Evolutionary conservation across 257 asterid genomes (phyloP), one percentile per base, ranked within the genome.

Genomic region (Cordia subcordata): DNA sequence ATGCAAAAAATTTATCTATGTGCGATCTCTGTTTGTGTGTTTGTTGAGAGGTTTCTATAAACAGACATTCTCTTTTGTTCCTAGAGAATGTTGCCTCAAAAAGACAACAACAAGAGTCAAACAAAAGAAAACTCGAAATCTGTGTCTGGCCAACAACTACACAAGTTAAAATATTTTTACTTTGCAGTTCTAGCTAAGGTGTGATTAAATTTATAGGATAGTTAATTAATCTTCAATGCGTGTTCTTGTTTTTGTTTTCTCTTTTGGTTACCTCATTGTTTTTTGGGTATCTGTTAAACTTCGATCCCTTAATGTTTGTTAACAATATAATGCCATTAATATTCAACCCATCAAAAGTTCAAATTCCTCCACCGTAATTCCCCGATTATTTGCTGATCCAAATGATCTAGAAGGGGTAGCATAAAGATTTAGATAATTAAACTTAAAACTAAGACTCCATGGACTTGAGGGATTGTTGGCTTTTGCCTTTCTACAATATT

Each of bases 21-120:
- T 3, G 4, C 15, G 10, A 11, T 42, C 49, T 27, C 39, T 67
- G 32, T 60, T 21, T 52, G 67, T 52, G 71, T 21, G 53, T 23
- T 49, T 35, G 32, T 15, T 17, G 57, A 16, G 58, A 38, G 17
- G 65, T 75, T 55, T 64, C 69, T 53, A 69, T 72, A 71, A 80
- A 74, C 84, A 68, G 81, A 84, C 95, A 84, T 84, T 84, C 87
- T 82, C 47, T 80, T 83, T 74, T 78, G 88, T 76, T 81, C 78
- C 81, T 69, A 67, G 60, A 40, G 45, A 78, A 65, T 67, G 74
- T 49, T 72, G 61, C 73, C 74, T 73, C 68, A 72, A 69, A 23
- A 69, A 53, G 38, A 78, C 68, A 77, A 62, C 71, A 59, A 14
- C 54, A 50, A 13, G 50, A 49, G 62, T 69, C 38, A 51, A 23